Evolutionary conservation across 768 basidiomycete species (phyloP), one percentile per base, ranked within the genome.

Genomic region (Russula ochroleuca): DNA sequence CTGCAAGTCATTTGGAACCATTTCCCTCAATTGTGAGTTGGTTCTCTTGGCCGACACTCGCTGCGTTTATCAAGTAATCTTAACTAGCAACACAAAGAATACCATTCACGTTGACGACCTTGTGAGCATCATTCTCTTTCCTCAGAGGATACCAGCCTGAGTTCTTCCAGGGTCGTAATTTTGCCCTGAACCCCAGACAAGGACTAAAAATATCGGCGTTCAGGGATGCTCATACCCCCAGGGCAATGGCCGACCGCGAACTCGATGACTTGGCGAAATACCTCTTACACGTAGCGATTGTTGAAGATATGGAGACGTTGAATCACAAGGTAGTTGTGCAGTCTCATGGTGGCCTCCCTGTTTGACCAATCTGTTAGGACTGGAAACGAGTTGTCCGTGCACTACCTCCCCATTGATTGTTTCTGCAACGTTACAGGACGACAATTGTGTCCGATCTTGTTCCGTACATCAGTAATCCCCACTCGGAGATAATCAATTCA

Each of bases 21-120:
- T 68, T 90, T 92, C 70, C 86, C 90, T 7, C 88, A 89, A 70
- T 92, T 85, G 91, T 88, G 52, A 62, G 78, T 70, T 0, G 35
- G 15, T 25, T 31, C 23, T 35, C 33, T 47, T 35, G 2, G 25
- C 8, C 8, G 8, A 45, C 14, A 45, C 9, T 41, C 8, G n/a
- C 49, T 58, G 23, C 40, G 11, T 28, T 33, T 37, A 33, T 4
- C 17, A 31, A 5, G 59, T 57, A 10, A 40, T 41, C 60, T 2
- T 49, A 52, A 38, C 62, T 65, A 89, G 87, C 71, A 78, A 81
- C 66, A 80, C 85, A 5, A 78, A 74, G 53, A 90, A 94, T 72
- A 94, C 92, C 0, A 85, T 96, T 45, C 92, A 95, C 69, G 80
- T 96, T 31, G 94, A 96, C 72, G 92, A 94, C 72, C 79, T 96